These are phyloP conservation scores for Lophiotrema nucula DNA, from an alignment of 495 filamentous ascomycete genomes.

Conservation along the genomic window DNA sequence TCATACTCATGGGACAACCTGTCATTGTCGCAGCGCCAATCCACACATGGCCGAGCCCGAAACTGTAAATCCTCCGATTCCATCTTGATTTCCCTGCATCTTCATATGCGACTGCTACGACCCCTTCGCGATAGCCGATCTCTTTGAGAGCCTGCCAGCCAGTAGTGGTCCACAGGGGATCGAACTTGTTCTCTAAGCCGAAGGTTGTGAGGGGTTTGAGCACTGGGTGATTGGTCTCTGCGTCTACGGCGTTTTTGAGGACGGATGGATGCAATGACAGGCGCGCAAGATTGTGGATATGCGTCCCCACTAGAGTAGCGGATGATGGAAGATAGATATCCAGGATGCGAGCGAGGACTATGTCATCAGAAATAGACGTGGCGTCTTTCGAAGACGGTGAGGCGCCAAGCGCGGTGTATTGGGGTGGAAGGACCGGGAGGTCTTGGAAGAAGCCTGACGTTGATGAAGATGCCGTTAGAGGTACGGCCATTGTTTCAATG, in stretches of 20 bases:
- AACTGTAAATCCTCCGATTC: slow-evolving; percentile 56
- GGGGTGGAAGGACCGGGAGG: slow-evolving; percentile 17
- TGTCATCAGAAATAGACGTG: slow-evolving; percentile 9
- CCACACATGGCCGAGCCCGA: slow-evolving; percentile 64
- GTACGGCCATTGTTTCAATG: too few species aligned
- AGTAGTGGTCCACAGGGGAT: slow-evolving; percentile 52
- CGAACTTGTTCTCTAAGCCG: slow-evolving; percentile 38
- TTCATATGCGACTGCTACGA: slow-evolving; percentile 58
- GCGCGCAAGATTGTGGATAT: slow-evolving; percentile 11
- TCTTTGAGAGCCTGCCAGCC: slow-evolving; percentile 58
- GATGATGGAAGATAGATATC: slow-evolving; percentile 4
- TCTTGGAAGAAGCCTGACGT: slow-evolving; percentile 29
- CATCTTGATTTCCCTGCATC: slow-evolving; percentile 42
- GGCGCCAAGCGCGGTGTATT: slow-evolving; percentile 6
- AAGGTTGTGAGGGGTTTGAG: slow-evolving; percentile 53
- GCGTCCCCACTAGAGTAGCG: background rate
- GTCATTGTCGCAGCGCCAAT: slow-evolving; percentile 60
- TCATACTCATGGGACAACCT: slow-evolving; percentile 69
- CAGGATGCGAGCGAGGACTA: slow-evolving; percentile 6
- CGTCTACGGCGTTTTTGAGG: slow-evolving; percentile 41
- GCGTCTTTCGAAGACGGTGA: background rate
- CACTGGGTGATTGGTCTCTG: slow-evolving; percentile 58
- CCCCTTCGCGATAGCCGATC: slow-evolving; percentile 53
- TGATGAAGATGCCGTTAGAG: slow-evolving; percentile 20
- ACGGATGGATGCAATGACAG: slow-evolving; percentile 8